Percentiles rank a stretch among this genome's conserved stretches.
phyloP scores from a whole-genome alignment of 2,329 filamentous ascomycete genomes.

The Fusarium xylarioides region DNA sequence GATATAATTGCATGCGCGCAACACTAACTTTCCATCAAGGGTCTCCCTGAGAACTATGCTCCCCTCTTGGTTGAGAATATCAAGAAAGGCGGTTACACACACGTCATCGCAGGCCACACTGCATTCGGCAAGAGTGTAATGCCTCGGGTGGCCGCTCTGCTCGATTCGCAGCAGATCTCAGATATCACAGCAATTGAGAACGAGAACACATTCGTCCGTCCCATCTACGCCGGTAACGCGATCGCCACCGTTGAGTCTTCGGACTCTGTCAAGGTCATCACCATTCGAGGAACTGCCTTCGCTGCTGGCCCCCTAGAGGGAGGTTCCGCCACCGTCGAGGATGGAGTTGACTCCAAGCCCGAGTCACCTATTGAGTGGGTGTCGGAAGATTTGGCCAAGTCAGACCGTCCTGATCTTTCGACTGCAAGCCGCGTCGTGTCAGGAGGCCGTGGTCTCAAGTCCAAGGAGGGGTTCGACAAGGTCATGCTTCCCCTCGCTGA shows the following conservation, averaged over 20 bases:
- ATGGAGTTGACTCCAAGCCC: constrained; percentile 84
- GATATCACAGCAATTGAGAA: constrained; percentile 88
- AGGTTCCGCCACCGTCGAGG: constrained; percentile 79
- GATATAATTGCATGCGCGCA: not conserved
- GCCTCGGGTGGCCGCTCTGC: constrained; percentile 87
- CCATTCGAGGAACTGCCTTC: constrained; percentile 93
- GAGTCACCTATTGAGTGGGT: constrained; percentile 85
- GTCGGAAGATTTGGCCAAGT: constrained; percentile 91
- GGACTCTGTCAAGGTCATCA: constrained; percentile 87
- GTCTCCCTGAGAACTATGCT: constrained; percentile 93
- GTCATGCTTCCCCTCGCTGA: constrained; percentile 94
- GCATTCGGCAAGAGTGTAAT: constrained; percentile 97
- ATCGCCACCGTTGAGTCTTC: constrained; percentile 94
- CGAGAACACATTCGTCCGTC: constrained; percentile 94
- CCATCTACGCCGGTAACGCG: constrained; percentile 97
- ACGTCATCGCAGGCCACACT: constrained; percentile 89
- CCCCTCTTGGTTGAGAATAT: constrained; percentile 94
- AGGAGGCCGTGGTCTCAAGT: constrained; percentile 93
- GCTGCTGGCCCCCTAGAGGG: constrained; percentile 75
- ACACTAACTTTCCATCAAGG: constrained; percentile 57
- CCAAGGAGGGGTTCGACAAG: constrained; percentile 95
- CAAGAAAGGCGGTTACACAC: constrained; percentile 93
- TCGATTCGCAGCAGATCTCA: constrained; percentile 93
- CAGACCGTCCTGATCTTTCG: constrained; percentile 90
- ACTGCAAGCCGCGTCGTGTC: constrained; percentile 93